Base-by-base conservation (phyloP, 331 rosid genomes). In the Spiraea crenata region DNA sequence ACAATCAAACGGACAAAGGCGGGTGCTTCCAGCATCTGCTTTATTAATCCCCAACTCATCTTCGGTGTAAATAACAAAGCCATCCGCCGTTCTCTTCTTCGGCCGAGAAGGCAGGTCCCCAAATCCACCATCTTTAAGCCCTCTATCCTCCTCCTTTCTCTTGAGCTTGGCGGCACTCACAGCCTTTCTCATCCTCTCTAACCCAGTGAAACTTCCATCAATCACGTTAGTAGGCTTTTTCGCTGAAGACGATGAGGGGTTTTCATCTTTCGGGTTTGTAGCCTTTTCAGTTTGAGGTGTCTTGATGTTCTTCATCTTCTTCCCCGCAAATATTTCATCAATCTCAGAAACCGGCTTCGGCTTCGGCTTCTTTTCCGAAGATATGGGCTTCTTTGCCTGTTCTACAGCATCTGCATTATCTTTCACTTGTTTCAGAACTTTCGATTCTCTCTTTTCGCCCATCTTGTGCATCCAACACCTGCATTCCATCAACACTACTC, bases 1-100 rank as follows among this genome's bases (percentile, higher is more conserved):
- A 65, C 98, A 92, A 78, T 92, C 97, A 76, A 92, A 92, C 55
- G 98, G 98, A 70, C 96, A 92, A 20, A 90, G 89, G 1, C 90
- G 82, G 5, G 98, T 92, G 74, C 64, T 80, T 73, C 98, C 97
- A 54, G 90, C 96, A 72, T 85, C 89, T 7, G 66, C 74, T 13
- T 78, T 88, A 75, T 38, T 64, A 66, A 88, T 35, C 56, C 92
- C 80, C 83, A 90, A 74, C 68, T 90, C 97, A 51, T 93, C 96
- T 76, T 88, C 96, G 4, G 85, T 76, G 78, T 81, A 93, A 59
- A 93, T 45, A 35, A 76, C 7, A 61, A 93, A 68, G 4, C 98
- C 97, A 65, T 90, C 93, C 39, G 68, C 72, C 4, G 83, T 84
- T 74, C 65, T 90, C 74, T 75, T 88, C 74, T 82, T 84, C 4